These are phyloP conservation scores for Diaporthe eres DNA, from an alignment of 2,329 filamentous ascomycete species.

Conservation along the genomic window DNA sequence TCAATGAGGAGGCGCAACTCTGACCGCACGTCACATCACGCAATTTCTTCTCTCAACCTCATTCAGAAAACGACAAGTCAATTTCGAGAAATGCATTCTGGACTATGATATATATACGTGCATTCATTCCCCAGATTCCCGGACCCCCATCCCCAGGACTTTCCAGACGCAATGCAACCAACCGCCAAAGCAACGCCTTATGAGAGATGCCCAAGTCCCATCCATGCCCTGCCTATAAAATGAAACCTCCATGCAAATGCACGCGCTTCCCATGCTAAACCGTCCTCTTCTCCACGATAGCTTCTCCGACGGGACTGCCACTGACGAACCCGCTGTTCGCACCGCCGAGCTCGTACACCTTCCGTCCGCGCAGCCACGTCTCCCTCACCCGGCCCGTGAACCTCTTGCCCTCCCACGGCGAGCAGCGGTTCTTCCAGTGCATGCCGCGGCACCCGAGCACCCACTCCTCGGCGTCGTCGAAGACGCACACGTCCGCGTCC, in stretches of 20 bases:
- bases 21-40: slow-evolving; percentile 25
- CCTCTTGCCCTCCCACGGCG: slow-evolving; percentile 86
- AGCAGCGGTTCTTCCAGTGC: slow-evolving; percentile 95
- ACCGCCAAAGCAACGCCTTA: slow-evolving; percentile 15
- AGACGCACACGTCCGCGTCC: slow-evolving; percentile 93
- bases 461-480: slow-evolving; percentile 88
- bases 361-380: slow-evolving; percentile 86
- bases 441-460: slow-evolving; percentile 82
- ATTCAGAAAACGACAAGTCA: slow-evolving; percentile 6
- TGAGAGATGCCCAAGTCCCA: not conserved
- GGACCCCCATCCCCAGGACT: not conserved
- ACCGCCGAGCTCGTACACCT: slow-evolving; percentile 79
- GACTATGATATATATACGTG: not conserved
- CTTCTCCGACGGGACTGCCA: slow-evolving; percentile 62
- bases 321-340: slow-evolving; percentile 64
- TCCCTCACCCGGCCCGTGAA: slow-evolving; percentile 85
- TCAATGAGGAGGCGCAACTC: slow-evolving; percentile 18
- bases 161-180: slow-evolving; percentile 25
- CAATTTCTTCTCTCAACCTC: not conserved
- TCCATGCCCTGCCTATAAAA: not conserved
- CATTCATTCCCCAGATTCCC: not conserved
- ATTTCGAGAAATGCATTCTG: not conserved
- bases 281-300: slow-evolving; percentile 72
- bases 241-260: not conserved
- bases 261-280: slow-evolving; percentile 46